These are phyloP conservation scores for Podospora fimiseda DNA, from an alignment of 495 filamentous ascomycete genomes.

Conservation along the genomic window DNA sequence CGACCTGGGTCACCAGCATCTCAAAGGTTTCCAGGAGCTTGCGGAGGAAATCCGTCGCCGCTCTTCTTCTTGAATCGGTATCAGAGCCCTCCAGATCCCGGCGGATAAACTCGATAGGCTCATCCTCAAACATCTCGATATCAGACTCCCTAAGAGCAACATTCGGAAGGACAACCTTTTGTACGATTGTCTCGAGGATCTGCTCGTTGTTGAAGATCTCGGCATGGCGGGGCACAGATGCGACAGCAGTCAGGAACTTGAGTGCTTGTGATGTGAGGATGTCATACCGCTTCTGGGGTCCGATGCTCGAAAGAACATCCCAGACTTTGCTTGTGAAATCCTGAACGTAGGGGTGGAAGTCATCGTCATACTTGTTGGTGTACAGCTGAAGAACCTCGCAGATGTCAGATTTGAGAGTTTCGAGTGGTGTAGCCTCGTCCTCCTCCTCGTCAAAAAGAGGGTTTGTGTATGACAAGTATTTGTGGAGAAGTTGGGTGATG, in stretches of 20 bases:
- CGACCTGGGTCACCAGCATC: constrained; percentile 69
- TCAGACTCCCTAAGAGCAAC: constrained; percentile 85
- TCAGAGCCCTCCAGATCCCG: constrained; percentile 95
- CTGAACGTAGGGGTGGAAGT: constrained; percentile 68
- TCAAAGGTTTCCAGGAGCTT: constrained; percentile 86
- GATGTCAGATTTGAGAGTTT: constrained; percentile 83
- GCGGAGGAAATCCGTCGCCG: constrained; percentile 88
- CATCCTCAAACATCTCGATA: constrained; percentile 93
- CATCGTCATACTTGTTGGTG: constrained; percentile 89
- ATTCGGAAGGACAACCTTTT: constrained; percentile 93
- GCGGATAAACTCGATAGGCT: constrained; percentile 97
- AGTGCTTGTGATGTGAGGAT: constrained; percentile 90
- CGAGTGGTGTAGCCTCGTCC: constrained; percentile 73
- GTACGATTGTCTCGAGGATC: constrained; percentile 73
- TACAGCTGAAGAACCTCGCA: constrained; percentile 84
- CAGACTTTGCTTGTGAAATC: constrained; percentile 85
- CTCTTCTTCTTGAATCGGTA: constrained; percentile 82
- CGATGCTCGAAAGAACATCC: constrained; percentile 79
- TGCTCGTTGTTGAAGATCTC: constrained; percentile 74
- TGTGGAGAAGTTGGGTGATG: constrained; percentile 75
- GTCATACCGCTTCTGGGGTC: constrained; percentile 86
- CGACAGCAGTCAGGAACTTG: constrained; percentile 87
- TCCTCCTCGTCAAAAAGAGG: constrained; percentile 75
- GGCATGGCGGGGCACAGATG: constrained; percentile 68
- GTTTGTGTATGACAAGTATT: constrained; percentile 89